Base-by-base conservation (phyloP, 1,139 yeast genomes). In the Zygosaccharomyces pseudobailii region DNA sequence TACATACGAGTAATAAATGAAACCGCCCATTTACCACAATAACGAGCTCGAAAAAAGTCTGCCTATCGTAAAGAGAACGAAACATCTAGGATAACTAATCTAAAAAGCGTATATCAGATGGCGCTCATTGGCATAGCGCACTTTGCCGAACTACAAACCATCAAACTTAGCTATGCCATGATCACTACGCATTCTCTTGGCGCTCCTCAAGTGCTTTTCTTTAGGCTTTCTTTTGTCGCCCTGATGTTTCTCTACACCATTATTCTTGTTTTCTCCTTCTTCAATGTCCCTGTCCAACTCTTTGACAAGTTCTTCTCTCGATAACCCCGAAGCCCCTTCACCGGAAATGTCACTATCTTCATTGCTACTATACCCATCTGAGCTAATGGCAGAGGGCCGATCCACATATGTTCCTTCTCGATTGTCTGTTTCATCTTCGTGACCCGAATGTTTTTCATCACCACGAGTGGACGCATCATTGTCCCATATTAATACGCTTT, bases 401-500 rank as follows among this genome's bases (percentile, higher is more conserved):
- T 28, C 50, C 9, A 13, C 6, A 3, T 46, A 41, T 45, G 54
- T 9, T 51, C 59, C 13, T 38, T 40, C 7, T 13, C 17, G 17
- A 13, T 13, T 13, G 17, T 13, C 17, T 13, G 17, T 13, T 13
- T 13, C 17, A 13, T 13, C 17, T 13, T 13, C 17, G 17, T 13
- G 17, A 13, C 17, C 17, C 17, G 17, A 13, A 13, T 13, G 17
- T 13, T 13, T 13, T 13, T 13, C 17, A 38, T 40, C 19, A 22
- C 36, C 47, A 27, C 31, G 9, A n/a, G 13, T n/a, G 9, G 17
- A 57, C 21, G 47, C 52, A n/a, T 53, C 58, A n/a, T 40, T 48
- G n/a, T 50, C 60, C 97, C 97, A 90, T 5, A 90, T 71, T 59
- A 82, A 84, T 54, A 89, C 69, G 24, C 76, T 73, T 42, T 86